phyloP scores from a whole-genome alignment of 1,284 basidiomycete genomes.

The Ceratorhiza oryzae-sativae region DNA sequence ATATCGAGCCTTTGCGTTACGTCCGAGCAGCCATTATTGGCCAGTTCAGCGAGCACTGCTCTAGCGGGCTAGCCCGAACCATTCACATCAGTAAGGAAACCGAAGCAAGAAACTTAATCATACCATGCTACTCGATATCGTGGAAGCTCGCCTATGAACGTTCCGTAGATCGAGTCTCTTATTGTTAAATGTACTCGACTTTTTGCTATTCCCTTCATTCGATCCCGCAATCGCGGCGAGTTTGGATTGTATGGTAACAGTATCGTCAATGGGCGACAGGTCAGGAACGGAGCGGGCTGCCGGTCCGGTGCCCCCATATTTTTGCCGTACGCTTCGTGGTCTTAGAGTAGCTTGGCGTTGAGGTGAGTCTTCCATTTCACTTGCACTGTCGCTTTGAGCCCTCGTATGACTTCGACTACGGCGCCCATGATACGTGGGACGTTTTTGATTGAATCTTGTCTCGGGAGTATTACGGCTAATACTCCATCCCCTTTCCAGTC shows the following conservation, averaged over 20 bases:
- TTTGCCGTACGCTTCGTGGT: no score
- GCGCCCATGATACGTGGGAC: neutral
- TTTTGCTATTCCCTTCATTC: neutral
- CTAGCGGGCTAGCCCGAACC: neutral
- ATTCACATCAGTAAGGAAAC: neutral
- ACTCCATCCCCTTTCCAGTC: neutral
- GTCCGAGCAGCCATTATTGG: neutral
- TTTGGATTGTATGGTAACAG: no score
- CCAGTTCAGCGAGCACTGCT: neutral
- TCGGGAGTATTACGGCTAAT: neutral
- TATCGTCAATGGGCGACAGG: no score
- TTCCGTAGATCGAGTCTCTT: neutral
- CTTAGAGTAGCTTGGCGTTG: no score
- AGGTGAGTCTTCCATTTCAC: neutral
- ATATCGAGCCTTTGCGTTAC: neutral
- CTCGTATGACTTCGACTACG: neutral
- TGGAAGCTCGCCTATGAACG: neutral
- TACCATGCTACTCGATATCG: conserved; percentile 3
- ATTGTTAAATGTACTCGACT: neutral
- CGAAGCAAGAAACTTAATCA: neutral
- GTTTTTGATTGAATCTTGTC: neutral
- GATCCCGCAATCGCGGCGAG: no score
- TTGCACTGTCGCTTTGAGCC: neutral
- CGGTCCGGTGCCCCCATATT: no score
- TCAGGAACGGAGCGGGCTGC: no score